phyloP scores from a whole-genome alignment of 1,284 basidiomycete genomes.

The Cryptococcus sp. region DNA sequence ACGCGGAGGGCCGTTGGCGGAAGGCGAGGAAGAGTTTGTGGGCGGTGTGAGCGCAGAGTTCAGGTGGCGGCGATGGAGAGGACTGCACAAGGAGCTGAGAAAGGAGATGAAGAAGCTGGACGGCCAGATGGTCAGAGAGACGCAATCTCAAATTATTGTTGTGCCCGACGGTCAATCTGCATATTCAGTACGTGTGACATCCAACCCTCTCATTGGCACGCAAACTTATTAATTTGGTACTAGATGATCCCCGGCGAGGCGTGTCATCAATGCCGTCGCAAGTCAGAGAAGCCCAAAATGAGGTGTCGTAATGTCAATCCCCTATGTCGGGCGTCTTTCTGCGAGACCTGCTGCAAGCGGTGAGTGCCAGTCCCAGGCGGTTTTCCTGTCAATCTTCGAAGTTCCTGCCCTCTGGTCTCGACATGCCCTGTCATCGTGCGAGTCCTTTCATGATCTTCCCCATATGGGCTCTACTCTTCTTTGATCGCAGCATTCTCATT shows the following conservation, averaged over 20 bases:
- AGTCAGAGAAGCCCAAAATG: slow-evolving; percentile 47
- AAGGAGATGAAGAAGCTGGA: slow-evolving; percentile 25
- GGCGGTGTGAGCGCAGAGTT: slow-evolving; percentile 36
- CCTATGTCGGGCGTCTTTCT: slow-evolving; percentile 37
- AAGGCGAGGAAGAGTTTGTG: slow-evolving; percentile 20
- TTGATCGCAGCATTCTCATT: neutral
- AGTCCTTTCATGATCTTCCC: neutral
- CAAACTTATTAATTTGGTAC: neutral
- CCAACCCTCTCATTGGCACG: too few species aligned
- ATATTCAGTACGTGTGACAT: slow-evolving; percentile 27
- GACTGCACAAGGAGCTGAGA: slow-evolving; percentile 23
- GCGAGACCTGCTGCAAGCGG: slow-evolving; percentile 46
- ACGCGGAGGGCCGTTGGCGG: slow-evolving; percentile 10
- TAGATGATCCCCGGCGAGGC: slow-evolving; percentile 31
- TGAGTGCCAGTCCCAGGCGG: slow-evolving; percentile 17
- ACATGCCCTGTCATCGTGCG: neutral
- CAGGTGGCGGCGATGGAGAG: slow-evolving; percentile 33
- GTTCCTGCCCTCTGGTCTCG: neutral
- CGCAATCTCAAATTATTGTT: neutral
- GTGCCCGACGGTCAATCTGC: slow-evolving; percentile 20
- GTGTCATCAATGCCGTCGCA: slow-evolving; percentile 51
- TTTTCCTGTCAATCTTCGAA: slow-evolving; percentile 3
- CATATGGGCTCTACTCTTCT: neutral
- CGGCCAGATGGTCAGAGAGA: slow-evolving; percentile 20
- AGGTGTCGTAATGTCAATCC: slow-evolving; percentile 43